phyloP scores from a whole-genome alignment of 495 filamentous ascomycete species.

The Hypoxylon trugodes region DNA sequence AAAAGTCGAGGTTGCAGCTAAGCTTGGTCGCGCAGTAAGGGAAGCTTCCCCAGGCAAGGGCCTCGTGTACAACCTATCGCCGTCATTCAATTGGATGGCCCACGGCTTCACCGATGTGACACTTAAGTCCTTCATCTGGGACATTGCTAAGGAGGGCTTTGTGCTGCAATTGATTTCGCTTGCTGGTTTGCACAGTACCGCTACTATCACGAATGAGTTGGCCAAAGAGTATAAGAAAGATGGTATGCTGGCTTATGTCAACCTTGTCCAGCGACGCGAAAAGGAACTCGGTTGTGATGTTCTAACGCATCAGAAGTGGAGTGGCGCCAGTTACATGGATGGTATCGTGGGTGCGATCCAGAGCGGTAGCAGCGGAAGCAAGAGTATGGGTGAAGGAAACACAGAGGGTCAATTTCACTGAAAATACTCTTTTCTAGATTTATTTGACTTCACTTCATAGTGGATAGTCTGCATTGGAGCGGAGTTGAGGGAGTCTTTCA shows the following conservation, averaged over 20 bases:
- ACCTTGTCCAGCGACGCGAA: slow-evolving; percentile 85
- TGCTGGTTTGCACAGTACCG: slow-evolving; percentile 88
- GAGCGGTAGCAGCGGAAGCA: slow-evolving; percentile 84
- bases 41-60: slow-evolving; percentile 75
- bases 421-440: neutral
- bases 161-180: slow-evolving; percentile 92
- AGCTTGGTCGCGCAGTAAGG: slow-evolving; percentile 80
- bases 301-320: slow-evolving; percentile 98
- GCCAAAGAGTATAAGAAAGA: slow-evolving; percentile 83
- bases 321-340: slow-evolving; percentile 90
- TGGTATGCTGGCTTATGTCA: slow-evolving; percentile 96
- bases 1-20: slow-evolving; percentile 74
- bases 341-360: slow-evolving; percentile 92
- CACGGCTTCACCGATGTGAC: slow-evolving; percentile 86
- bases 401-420: slow-evolving; percentile 70
- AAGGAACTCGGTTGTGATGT: slow-evolving; percentile 95
- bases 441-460: neutral
- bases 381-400: slow-evolving; percentile 85
- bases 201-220: slow-evolving; percentile 86
- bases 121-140: slow-evolving; percentile 92
- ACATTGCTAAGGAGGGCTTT: slow-evolving; percentile 91
- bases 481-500: slow-evolving; percentile 20
- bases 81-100: slow-evolving; percentile 97
- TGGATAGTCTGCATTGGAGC: slow-evolving; percentile 7
- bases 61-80: slow-evolving; percentile 93